Base-by-base conservation (phyloP, 2,329 filamentous ascomycete genomes). In the Paecilomyces variotii region DNA sequence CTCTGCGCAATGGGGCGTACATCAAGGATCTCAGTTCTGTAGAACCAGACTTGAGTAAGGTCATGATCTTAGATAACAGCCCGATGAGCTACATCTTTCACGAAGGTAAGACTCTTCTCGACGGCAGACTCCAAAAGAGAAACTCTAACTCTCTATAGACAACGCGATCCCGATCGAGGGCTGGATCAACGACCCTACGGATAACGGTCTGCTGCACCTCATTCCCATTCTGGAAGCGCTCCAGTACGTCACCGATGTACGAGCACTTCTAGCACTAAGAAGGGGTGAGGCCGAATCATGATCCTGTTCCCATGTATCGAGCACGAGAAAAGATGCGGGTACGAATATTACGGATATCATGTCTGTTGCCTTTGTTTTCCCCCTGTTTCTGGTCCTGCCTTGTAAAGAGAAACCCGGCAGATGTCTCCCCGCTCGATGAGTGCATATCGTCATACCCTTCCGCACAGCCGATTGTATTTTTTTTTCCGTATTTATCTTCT, bases 161-260 rank as follows among this genome's bases (percentile, higher is more conserved):
- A 99, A 99, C 78, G 94, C 94, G 55, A 97, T 99, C 69, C 94
- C 94, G 2, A 97, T 99, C 71, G 93, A 97, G 79, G 94, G 94
- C 70, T 99, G 94, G 94, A 97, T 99, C 77, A 96, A 88, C 74
- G 94, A 99, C 77, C 94, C 94, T 25, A 97, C 94, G 27, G 94
- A 99, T 76, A 94, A 92, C 72, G 93, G 97, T 71, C 81, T 99
- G 64, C 82, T 97, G 74, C 91, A 97, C 74, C 82, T 99, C 60
- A 87, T 99, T 59, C 94, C 94, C 32, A 80, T 97, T 68, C 81
- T 99, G 52, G 94, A 99, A 77, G 94, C 91, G 19, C 78, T 99
- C 69, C 94, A 97, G 78, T 96, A 97, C 76, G 92, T 94, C 65
- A 96, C 93, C 56, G 94, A 99, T 76, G 93, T 99, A 60, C 84